Base-by-base conservation (phyloP, 2,329 filamentous ascomycete genomes). In the Xylaria hypoxylon region DNA sequence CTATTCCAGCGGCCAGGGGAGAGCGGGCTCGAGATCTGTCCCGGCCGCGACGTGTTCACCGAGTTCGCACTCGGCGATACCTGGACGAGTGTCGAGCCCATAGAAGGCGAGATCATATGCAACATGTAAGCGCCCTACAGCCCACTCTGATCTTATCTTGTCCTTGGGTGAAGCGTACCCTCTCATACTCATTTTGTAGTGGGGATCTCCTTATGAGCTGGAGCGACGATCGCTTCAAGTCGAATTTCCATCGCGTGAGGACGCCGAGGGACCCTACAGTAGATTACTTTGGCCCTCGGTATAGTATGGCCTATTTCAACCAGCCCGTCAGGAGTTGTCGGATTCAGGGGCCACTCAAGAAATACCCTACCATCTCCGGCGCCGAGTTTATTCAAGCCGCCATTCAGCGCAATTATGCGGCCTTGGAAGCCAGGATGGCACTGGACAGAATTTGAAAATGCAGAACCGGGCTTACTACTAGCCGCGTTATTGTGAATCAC, bases 191-290 rank as follows among this genome's bases (percentile, higher is more conserved):
- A 24, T 51, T 3, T 38, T 26, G 17, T 53, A 80, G 78, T 67
- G 89, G 89, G 3, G 88, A 91, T 73, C 78, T 90, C 61, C 80
- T 91, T 17, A 90, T 91, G 89, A 85, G 81, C 47, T 90, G 88
- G 87, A 87, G 83, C 31, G 88, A 90, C 73, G 89, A 90, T 75
- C 83, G 87, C 22, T 90, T 90, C 80, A 90, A 90, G 77, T 87
- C 84, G 45, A 89, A 88, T 0, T 87, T 89, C 59, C 89, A 90
- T 76, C 83, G 88, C 3, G 88, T 90, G 64, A 88, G 87, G 77
- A 86, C 87, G 1, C 87, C 87, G 0, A 81, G 78, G 31, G 85
- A 89, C 70, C 79, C 80, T 0, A 81, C 84, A 51, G 73, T 73
- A 7, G 82, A 85, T 71, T 88, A 84, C 73, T 90, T 84, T 71